A percentile compares a stretch with the other conserved stretches of the same genome.
Evolutionary conservation across 768 basidiomycete species (phyloP).

Genomic region (Naganishia vaughanmartiniae): DNA sequence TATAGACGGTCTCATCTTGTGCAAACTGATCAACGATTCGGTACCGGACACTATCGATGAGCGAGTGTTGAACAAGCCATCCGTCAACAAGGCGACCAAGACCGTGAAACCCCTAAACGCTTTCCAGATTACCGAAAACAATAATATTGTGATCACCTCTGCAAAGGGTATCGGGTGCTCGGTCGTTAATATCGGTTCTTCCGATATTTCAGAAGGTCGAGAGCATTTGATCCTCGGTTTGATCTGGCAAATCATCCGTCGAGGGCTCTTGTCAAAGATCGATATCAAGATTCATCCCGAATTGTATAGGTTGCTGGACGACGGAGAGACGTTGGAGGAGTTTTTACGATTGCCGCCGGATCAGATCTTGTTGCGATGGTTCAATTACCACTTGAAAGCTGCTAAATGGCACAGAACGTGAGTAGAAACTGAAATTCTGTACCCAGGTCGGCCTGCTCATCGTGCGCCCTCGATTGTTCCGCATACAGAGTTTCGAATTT

Average conservation of each 20-base stretch:
- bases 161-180: slow-evolving; percentile 97
- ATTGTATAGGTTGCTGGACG: slow-evolving; percentile 90
- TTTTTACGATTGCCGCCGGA: slow-evolving; percentile 89
- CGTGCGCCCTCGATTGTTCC: background rate
- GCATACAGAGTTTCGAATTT: slow-evolving; percentile 84
- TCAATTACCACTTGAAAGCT: slow-evolving; percentile 96
- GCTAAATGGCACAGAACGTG: slow-evolving; percentile 87
- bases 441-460: background rate
- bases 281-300: slow-evolving; percentile 99
- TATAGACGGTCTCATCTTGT: slow-evolving; percentile 85
- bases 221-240: slow-evolving; percentile 96
- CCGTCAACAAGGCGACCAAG: slow-evolving; percentile 59
- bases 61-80: slow-evolving; percentile 92
- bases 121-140: slow-evolving; percentile 99
- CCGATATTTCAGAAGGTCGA: slow-evolving; percentile 84
- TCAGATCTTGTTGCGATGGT: slow-evolving; percentile 96
- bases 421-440: slow-evolving; percentile 23
- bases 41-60: slow-evolving; percentile 98
- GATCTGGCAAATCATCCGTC: slow-evolving; percentile 97
- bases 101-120: slow-evolving; percentile 70
- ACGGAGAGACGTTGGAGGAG: slow-evolving; percentile 95
- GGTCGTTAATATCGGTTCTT: slow-evolving; percentile 95
- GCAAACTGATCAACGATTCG: slow-evolving; percentile 96
- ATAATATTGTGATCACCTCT: slow-evolving; percentile 98
- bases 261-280: slow-evolving; percentile 87